Percentiles rank a stretch among this genome's conserved stretches.
These are phyloP conservation scores for Letharia lupina DNA, from an alignment of 495 filamentous ascomycete species.

Conservation along the genomic window DNA sequence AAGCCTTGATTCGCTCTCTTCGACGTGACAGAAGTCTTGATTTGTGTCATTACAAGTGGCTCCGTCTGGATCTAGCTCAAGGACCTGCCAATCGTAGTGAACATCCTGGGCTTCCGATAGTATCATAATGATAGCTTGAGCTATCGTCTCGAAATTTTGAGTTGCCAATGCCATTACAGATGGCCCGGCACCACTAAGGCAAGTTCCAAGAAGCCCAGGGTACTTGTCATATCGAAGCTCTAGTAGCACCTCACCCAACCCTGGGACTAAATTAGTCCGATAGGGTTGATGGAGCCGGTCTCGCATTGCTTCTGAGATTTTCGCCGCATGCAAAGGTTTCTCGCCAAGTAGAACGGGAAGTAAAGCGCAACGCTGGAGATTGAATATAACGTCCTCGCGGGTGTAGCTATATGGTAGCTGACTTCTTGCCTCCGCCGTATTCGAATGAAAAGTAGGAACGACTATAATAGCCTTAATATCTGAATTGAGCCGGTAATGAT, in stretches of 20 bases:
- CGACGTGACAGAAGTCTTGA: too few relatives aligned
- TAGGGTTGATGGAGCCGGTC: conserved; percentile 96
- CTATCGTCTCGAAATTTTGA: too few relatives aligned
- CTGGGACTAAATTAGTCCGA: conserved; percentile 78
- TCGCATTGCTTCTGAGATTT: conserved; percentile 95
- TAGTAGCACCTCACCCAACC: conserved; percentile 79
- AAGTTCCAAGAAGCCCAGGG: conserved; percentile 66
- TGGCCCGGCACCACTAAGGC: too few relatives aligned
- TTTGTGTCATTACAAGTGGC: too few relatives aligned
- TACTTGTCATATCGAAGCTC: conserved; percentile 76
- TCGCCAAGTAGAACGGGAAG: conserved; percentile 78
- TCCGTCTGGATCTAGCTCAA: too few relatives aligned
- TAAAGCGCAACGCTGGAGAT: conserved; percentile 82
- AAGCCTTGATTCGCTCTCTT: too few relatives aligned
- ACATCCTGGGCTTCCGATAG: too few relatives aligned
- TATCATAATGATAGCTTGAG: too few relatives aligned
- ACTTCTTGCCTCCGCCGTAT: conserved; percentile 76
- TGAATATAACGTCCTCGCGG: conserved; percentile 81
- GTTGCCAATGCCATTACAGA: too few relatives aligned
- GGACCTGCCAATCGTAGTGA: too few relatives aligned
- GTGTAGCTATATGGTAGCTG: conserved; percentile 72
- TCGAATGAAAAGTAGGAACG: conserved; percentile 87
- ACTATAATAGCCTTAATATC: conserved; percentile 94
- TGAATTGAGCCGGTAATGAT: conserved; percentile 80
- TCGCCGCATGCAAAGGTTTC: conserved; percentile 81